Evolutionary conservation across 768 basidiomycete species (phyloP), one percentile per base, ranked within the genome.

Genomic region (Naganishia kalamii): DNA sequence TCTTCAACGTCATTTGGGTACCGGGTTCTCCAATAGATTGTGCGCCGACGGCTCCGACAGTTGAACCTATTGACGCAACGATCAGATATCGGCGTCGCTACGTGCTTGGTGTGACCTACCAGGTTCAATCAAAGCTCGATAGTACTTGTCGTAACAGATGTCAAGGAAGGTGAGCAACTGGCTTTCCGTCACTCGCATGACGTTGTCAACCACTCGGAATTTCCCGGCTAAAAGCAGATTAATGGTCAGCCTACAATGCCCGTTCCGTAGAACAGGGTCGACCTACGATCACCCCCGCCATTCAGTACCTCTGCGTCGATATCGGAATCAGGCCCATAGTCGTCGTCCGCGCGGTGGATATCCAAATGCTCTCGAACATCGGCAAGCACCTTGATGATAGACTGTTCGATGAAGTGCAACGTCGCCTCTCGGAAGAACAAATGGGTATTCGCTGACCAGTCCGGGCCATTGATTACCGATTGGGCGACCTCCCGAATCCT

Each of bases 11-110:
- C 96, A 99, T 99, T 76, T 99, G 96, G 0, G 96, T 99, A 44
- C 94, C 96, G 0, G 96, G 96, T 79, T 99, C 96, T 73, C 96
- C 96, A 69, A 99, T 98, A 0, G 96, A 98, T 75, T 99, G 96
- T 5, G 96, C 96, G 4, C 94, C 96, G 44, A 99, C 92, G 32
- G 96, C 96, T 30, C 96, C 96, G 21, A 99, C 96, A 21, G 96
- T 98, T 0, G 94, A 97, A 11, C 93, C 92, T 90, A 62, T 40
- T 40, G 17, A 40, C 37, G 37, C 8, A 17, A 17, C 37, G 37
- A 44, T 10, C 7, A 37, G 17, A n/a, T n/a, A n/a, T n/a, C n/a
- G n/a, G n/a, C n/a, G n/a, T n/a, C n/a, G n/a, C n/a, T n/a, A n/a
- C n/a, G n/a, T n/a, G n/a, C n/a, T n/a, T n/a, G n/a, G n/a, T n/a